Conservation (phyloP, 805 yeast species). For the Cyberlindnera maclurae region DNA sequence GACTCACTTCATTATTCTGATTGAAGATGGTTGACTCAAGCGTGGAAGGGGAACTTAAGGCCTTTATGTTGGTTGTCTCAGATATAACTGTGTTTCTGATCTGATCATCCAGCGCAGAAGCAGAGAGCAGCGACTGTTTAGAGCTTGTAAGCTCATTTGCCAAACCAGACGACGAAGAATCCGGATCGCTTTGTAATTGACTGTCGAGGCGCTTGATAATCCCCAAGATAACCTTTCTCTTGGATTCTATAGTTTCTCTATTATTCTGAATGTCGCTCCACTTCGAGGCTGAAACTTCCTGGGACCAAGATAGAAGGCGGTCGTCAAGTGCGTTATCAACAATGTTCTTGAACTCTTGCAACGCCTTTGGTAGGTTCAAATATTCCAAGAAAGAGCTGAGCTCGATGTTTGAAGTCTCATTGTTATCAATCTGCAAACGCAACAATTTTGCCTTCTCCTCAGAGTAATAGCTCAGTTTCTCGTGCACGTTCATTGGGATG, state of each 20-base stretch:
- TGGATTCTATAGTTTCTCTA: constrained; percentile 20
- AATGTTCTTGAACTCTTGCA: constrained; percentile 42
- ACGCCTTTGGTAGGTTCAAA: constrained; percentile 63
- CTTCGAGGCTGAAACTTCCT: constrained; percentile 20
- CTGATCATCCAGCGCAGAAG: constrained; percentile 51
- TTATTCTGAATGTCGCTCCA: constrained; percentile 27
- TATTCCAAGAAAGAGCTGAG: constrained; percentile 73
- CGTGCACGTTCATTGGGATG: constrained; percentile 82
- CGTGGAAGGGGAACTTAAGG: constrained; percentile 39
- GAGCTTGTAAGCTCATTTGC: constrained; percentile 52
- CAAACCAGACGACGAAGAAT: constrained; percentile 31
- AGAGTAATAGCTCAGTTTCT: constrained; percentile 77
- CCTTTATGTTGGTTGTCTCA: constrained; percentile 33
- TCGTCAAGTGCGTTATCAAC: constrained; percentile 25
- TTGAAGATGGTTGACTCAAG: constrained; percentile 17
- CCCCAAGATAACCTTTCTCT: constrained; percentile 32
- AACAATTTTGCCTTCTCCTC: constrained; percentile 79
- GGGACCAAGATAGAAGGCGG: constrained; percentile 25
- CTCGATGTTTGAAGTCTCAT: constrained; percentile 76
- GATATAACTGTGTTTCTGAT: constrained; percentile 42
- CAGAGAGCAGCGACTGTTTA: constrained; percentile 54
- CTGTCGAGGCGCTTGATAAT: constrained; percentile 31
- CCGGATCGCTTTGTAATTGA: constrained; percentile 29
- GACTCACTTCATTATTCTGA: constrained; percentile 32
- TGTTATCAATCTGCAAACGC: constrained; percentile 65